Evolutionary conservation across 1,284 basidiomycete species (phyloP).

Genomic region (Fistulina hepatica): DNA sequence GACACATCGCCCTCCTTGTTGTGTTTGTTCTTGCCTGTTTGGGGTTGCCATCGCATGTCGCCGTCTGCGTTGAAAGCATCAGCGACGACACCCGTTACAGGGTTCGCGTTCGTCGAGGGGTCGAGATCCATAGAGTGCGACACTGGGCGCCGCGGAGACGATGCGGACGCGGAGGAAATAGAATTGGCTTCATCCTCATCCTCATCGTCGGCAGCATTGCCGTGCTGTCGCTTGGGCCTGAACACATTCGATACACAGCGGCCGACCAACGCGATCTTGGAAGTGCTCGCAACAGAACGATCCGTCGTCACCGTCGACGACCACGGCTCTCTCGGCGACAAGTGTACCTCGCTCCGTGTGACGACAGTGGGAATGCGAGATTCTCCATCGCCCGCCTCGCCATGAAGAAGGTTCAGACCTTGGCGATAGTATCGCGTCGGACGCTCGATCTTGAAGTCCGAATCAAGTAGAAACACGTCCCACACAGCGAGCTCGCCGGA

Average conservation of each 20-base stretch:
- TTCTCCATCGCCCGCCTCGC: slow-evolving; percentile 19
- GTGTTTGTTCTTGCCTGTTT: slow-evolving; percentile 33
- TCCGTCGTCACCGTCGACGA: slow-evolving; percentile 27
- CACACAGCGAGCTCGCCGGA: slow-evolving; percentile 76
- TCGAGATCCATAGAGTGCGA: slow-evolving; percentile 43
- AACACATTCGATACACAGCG: slow-evolving; percentile 12
- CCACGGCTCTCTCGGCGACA: slow-evolving; percentile 23
- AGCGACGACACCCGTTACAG: slow-evolving; percentile 27
- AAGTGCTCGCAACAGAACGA: slow-evolving; percentile 39
- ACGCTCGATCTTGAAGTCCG: slow-evolving; percentile 80
- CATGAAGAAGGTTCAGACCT: slow-evolving; percentile 53
- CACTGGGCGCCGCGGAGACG: too few species aligned
- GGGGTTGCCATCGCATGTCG: slow-evolving; percentile 16
- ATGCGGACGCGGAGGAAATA: slow-evolving; percentile 24
- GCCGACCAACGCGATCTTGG: slow-evolving; percentile 23
- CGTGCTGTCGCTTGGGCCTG: slow-evolving; percentile 8
- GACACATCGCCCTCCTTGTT: slow-evolving; percentile 48
- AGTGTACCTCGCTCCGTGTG: slow-evolving; percentile 12
- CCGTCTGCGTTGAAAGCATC: slow-evolving; percentile 20
- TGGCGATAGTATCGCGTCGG: slow-evolving; percentile 71
- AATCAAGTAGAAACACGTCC: slow-evolving; percentile 92
- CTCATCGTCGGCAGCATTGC: slow-evolving; percentile 4
- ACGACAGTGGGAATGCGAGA: too few species aligned
- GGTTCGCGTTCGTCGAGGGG: slow-evolving; percentile 63
- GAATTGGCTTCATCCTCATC: slow-evolving; percentile 11